Evolutionary conservation across 2,329 filamentous ascomycete species (phyloP), one percentile per base, ranked within the genome.

Genomic region (Ramularia collo-cygni): DNA sequence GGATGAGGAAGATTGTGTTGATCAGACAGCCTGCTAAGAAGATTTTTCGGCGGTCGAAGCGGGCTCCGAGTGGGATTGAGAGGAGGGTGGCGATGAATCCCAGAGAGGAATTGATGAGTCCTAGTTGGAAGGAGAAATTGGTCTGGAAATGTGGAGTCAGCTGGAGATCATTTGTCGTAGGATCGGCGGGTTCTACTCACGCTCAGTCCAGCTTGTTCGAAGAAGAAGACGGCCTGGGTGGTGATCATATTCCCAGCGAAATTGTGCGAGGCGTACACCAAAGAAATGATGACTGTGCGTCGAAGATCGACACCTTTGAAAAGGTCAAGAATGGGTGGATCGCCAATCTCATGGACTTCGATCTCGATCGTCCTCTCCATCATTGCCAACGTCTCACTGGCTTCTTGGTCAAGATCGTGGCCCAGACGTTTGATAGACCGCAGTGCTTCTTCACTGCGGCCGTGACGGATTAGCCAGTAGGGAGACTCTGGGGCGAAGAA

Each of bases 191-290:
- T n/a, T n/a, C n/a, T 10, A 12, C 21, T 10, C 21, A 24, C 19
- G 32, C n/a, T 19, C 24, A 18, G 15, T 7, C 30, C 30, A 52
- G 64, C 66, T 64, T 47, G 62, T 28, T 58, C 54, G 39, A 58
- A 63, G 57, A 67, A 67, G 48, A 48, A 56, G 1, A 56, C 53
- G 64, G 75, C 72, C 53, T 77, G 74, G 48, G 76, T 76, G 51
- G 75, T 72, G 38, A 78, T 74, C 32, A 77, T 64, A 47, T 77
- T 78, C 40, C 75, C 74, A 2, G 72, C 69, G 21, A 77, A 63
- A 49, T 77, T 76, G 59, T 77, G 74, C 24, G 71, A 67, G 3
- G 70, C 67, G 53, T 74, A 67, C 10, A 54, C 50, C 19, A 59
- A 51, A 46, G 55, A 64, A 8, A 56, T 58, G 17, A 67, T 64